Evolutionary conservation across 108 stramenopile species (phyloP).

Genomic region (Fistulifera solaris): DNA sequence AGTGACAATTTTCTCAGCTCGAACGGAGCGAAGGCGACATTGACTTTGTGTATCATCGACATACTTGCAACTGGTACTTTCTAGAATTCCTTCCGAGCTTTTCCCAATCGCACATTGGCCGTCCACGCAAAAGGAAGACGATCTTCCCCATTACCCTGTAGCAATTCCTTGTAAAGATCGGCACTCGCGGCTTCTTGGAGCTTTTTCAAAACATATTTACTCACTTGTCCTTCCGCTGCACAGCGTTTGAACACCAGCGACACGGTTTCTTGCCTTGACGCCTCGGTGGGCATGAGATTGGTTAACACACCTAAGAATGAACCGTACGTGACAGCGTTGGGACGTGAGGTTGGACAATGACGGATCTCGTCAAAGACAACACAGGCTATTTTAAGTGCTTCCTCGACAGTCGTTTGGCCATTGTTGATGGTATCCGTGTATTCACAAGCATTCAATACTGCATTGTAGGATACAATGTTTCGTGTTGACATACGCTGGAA

Average conservation of each 20-base stretch:
- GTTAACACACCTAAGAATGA: conserved; percentile 45
- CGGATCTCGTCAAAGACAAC: conserved; percentile 18
- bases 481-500: conserved; percentile 25
- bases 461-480: conserved; percentile 25
- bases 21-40: too few species aligned
- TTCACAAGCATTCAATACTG: conserved; percentile 19
- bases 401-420: conserved; percentile 16
- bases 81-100: conserved; percentile 1
- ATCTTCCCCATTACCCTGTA: conserved; percentile 15
- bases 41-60: too few species aligned
- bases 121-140: conserved; percentile 37
- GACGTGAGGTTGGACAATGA: conserved; percentile 5
- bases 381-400: conserved; percentile 37
- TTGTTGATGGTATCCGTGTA: conserved; percentile 21
- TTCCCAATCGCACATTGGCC: conserved; percentile 33
- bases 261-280: conserved; percentile 14
- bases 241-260: conserved; percentile 13
- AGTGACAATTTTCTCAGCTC: too few species aligned
- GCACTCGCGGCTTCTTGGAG: conserved; percentile 15
- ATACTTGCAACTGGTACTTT: too few species aligned
- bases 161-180: conserved; percentile 10
- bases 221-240: conserved; percentile 27
- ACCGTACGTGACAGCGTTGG: conserved; percentile 53
- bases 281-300: conserved; percentile 26
- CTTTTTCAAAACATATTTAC: conserved; percentile 36